Evolutionary conservation across 306 rosid species (phyloP).

Genomic region (Dryas octopetala): DNA sequence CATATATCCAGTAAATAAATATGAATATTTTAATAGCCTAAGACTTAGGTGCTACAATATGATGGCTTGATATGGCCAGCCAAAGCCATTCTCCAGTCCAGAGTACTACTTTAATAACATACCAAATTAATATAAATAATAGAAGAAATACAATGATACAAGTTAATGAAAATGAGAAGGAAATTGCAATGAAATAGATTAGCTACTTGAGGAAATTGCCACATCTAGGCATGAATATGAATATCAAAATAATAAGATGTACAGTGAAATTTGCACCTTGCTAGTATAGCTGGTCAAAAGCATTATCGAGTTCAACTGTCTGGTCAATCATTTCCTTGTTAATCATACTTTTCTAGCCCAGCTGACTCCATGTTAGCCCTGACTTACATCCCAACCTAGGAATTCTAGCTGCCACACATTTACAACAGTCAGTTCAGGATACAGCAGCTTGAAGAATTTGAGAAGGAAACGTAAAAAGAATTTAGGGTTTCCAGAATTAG

Average conservation of each 20-base stretch:
- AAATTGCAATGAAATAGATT: not conserved
- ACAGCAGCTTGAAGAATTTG: not conserved
- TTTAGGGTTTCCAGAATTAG: not conserved
- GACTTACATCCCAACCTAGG: not conserved
- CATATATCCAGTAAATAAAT: too few relatives aligned
- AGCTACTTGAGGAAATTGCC: conserved; percentile 14
- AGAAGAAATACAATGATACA: not conserved
- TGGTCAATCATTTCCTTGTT: conserved; percentile 13
- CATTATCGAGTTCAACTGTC: conserved; percentile 28
- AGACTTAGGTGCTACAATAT: not conserved
- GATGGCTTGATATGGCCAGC: not conserved
- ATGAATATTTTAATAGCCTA: too few relatives aligned
- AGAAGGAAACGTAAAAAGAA: not conserved
- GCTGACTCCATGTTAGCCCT: conserved; percentile 20
- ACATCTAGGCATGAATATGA: not conserved
- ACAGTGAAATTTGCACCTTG: conserved; percentile 30
- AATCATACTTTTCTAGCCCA: not conserved
- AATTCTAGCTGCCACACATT: conserved; percentile 20
- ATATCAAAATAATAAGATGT: not conserved
- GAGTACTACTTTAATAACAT: not conserved
- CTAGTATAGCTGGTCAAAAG: conserved; percentile 23
- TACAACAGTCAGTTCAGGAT: conserved; percentile 4
- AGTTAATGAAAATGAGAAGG: too few relatives aligned
- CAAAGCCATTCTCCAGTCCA: not conserved
- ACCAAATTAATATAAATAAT: not conserved